A percentile compares a stretch with the other conserved stretches of the same genome.
phyloP scores from a whole-genome alignment of 331 rosid genomes.

The Malus hybrid region DNA sequence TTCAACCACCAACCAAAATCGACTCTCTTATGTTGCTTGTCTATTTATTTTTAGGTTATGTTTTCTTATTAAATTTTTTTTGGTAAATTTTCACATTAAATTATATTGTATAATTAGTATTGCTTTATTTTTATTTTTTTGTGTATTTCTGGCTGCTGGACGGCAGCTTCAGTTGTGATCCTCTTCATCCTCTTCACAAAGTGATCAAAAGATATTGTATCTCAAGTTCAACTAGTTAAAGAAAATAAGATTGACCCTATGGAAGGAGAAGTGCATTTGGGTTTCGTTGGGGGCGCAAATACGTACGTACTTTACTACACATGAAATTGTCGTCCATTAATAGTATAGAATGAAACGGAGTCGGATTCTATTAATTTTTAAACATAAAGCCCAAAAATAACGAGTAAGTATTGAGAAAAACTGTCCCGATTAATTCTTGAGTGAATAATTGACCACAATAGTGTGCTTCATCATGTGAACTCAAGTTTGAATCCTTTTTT shows the following conservation, averaged over 20 bases:
- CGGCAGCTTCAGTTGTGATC: too few species aligned
- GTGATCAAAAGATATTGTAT: too few species aligned
- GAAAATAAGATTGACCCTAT: neutral
- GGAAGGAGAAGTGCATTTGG: neutral
- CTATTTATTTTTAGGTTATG: too few species aligned
- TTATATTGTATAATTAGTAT: too few species aligned
- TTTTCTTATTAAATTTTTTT: too few species aligned
- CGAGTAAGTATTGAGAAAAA: too few species aligned
- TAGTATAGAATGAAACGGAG: neutral
- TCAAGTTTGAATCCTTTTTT: neutral
- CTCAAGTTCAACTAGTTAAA: neutral
- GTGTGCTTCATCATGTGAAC: too few species aligned
- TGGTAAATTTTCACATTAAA: too few species aligned
- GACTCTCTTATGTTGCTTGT: neutral
- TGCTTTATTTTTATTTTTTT: neutral
- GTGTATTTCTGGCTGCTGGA: too few species aligned
- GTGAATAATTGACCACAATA: neutral
- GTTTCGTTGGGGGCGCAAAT: neutral
- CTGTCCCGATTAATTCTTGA: neutral
- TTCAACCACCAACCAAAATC: neutral
- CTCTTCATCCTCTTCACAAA: too few species aligned
- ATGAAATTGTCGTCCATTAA: neutral
- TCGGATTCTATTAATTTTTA: too few species aligned
- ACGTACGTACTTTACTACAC: neutral
- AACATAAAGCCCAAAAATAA: too few species aligned